Conservation (phyloP, 2,329 filamentous ascomycete species). For the Didymella glomerata region DNA sequence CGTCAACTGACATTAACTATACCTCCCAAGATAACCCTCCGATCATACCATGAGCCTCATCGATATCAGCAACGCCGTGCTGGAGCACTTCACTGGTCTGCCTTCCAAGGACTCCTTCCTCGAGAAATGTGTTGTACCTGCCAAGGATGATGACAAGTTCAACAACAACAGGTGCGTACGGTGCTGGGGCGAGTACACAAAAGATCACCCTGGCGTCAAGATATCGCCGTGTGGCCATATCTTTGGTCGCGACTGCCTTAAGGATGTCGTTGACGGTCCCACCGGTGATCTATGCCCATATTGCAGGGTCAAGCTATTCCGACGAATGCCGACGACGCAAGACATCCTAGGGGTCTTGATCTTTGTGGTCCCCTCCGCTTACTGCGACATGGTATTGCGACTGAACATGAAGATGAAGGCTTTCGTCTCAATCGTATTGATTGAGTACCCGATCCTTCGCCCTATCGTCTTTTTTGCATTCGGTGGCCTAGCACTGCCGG, state of each 20-base stretch:
- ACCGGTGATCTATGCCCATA: constrained; percentile 23
- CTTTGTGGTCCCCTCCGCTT: too few relatives aligned
- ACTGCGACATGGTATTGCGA: neutral
- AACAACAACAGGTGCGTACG: constrained; percentile 24
- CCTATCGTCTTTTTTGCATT: neutral
- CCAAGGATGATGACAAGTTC: constrained; percentile 22
- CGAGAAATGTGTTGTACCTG: constrained; percentile 18
- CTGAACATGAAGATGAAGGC: neutral
- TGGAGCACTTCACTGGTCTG: constrained; percentile 5
- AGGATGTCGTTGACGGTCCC: constrained; percentile 6
- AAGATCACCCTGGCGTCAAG: constrained; percentile 21
- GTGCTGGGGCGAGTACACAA: constrained; percentile 28
- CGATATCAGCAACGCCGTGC: constrained; percentile 2
- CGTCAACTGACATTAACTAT: too few relatives aligned
- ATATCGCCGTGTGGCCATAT: constrained; percentile 29
- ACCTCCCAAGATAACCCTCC: neutral
- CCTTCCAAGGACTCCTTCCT: constrained; percentile 19
- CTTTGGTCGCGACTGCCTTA: constrained; percentile 24
- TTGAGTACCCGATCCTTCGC: neutral
- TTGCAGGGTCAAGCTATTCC: constrained; percentile 20
- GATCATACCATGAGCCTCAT: neutral
- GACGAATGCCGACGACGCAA: neutral
- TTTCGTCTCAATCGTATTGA: neutral
- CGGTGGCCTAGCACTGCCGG: neutral
- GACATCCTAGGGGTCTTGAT: too few relatives aligned